These are phyloP conservation scores for Albatrellus sp. DNA, from an alignment of 1,284 basidiomycete genomes.

Conservation along the genomic window DNA sequence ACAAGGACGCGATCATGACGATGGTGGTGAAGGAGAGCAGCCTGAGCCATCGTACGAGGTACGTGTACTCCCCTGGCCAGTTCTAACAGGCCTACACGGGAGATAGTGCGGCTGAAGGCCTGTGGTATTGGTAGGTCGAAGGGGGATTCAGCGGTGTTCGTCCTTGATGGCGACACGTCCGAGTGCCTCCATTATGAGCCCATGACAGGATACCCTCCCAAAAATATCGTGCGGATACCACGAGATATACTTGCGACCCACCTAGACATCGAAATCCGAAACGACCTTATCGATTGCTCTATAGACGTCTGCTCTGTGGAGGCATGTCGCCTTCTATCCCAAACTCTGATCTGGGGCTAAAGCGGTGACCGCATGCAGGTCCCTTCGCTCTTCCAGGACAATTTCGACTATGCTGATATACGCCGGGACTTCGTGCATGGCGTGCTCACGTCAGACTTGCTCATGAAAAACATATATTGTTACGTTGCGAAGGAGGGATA, in stretches of 20 bases:
- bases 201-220: constrained; percentile 51
- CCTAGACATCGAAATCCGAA: constrained; percentile 70
- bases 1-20: constrained; percentile 95
- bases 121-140: constrained; percentile 33
- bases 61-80: constrained; percentile 15
- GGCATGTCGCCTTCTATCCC: constrained; percentile 26
- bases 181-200: constrained; percentile 75
- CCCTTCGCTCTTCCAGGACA: constrained; percentile 94
- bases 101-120: background rate
- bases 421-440: constrained; percentile 92
- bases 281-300: constrained; percentile 80
- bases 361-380: constrained; percentile 37
- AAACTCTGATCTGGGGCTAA: background rate
- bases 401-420: constrained; percentile 94
- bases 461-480: constrained; percentile 91
- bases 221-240: constrained; percentile 47
- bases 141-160: constrained; percentile 63
- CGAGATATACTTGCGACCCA: constrained; percentile 58
- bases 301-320: constrained; percentile 92
- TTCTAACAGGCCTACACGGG: too few relatives aligned
- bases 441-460: constrained; percentile 88
- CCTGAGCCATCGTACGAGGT: constrained; percentile 62
- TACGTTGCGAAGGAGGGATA: constrained; percentile 81
- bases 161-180: constrained; percentile 60
- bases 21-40: constrained; percentile 82